These are phyloP conservation scores for Cordyceps cateniannulata DNA, from an alignment of 2,329 filamentous ascomycete genomes.

Conservation along the genomic window DNA sequence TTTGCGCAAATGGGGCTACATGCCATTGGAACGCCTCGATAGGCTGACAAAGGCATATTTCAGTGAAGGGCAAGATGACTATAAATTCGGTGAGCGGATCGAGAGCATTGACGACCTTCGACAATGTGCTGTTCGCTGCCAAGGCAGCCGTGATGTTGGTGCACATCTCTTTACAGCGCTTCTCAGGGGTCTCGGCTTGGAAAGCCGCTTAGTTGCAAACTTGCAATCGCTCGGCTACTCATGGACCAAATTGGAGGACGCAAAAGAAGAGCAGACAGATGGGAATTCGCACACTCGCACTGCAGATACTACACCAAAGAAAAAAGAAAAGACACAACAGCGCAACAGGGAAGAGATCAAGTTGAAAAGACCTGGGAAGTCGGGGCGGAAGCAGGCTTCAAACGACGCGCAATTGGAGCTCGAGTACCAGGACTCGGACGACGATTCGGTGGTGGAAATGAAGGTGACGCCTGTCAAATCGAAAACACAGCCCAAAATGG, in stretches of 20 bases:
- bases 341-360: constrained; percentile 14
- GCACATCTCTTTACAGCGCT: constrained; percentile 86
- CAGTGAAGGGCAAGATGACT: constrained; percentile 53
- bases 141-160: constrained; percentile 81
- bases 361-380: constrained; percentile 11
- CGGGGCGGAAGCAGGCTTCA: constrained; percentile 21
- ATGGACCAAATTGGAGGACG: constrained; percentile 82
- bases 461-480: constrained; percentile 34
- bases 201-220: constrained; percentile 76
- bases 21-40: constrained; percentile 67
- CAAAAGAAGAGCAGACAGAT: constrained; percentile 38
- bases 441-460: constrained; percentile 54
- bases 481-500: constrained; percentile 47
- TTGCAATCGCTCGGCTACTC: constrained; percentile 85
- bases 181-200: constrained; percentile 71
- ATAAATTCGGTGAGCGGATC: constrained; percentile 71
- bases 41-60: constrained; percentile 66
- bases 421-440: constrained; percentile 44
- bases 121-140: constrained; percentile 58
- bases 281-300: constrained; percentile 16
- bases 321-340: constrained; percentile 15
- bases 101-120: constrained; percentile 61
- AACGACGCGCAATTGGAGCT: constrained; percentile 39
- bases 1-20: constrained; percentile 84
- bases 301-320: constrained; percentile 18